These are phyloP conservation scores for Anacardium occidentale DNA, from an alignment of 345 rosid species.

Conservation along the genomic window DNA sequence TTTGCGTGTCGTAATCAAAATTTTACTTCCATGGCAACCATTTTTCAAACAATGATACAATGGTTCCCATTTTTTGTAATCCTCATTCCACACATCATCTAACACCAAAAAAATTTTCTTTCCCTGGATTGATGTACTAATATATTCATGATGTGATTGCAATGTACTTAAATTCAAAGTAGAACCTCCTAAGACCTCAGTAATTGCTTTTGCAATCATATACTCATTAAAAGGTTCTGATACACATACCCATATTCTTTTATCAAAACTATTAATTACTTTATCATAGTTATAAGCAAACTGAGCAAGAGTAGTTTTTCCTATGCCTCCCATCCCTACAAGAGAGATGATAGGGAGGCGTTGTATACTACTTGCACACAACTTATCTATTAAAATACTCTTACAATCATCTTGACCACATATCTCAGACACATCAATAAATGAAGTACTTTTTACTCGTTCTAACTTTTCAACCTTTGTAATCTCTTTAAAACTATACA, in stretches of 20 bases:
- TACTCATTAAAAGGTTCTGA: neutral
- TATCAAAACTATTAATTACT: neutral
- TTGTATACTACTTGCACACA: neutral
- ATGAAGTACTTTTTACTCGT: neutral
- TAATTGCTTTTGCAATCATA: neutral
- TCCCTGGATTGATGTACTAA: too few species aligned
- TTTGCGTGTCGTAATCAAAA: neutral
- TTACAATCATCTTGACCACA: neutral
- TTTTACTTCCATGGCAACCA: neutral
- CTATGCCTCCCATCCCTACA: neutral
- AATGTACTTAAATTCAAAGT: neutral
- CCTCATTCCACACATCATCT: too few species aligned
- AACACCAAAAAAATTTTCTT: too few species aligned
- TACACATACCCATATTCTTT: neutral
- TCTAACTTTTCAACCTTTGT: neutral
- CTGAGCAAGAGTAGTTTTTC: neutral
- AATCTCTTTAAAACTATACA: neutral
- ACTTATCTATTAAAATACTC: too few species aligned
- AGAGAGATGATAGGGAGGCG: neutral
- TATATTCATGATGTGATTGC: neutral
- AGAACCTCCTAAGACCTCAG: neutral
- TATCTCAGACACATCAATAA: neutral
- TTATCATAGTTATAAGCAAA: too few species aligned
- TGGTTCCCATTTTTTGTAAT: too few species aligned
- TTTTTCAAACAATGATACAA: neutral